Base-by-base conservation (phyloP, 129 eudicot species). In the Pittosporum tobira region DNA sequence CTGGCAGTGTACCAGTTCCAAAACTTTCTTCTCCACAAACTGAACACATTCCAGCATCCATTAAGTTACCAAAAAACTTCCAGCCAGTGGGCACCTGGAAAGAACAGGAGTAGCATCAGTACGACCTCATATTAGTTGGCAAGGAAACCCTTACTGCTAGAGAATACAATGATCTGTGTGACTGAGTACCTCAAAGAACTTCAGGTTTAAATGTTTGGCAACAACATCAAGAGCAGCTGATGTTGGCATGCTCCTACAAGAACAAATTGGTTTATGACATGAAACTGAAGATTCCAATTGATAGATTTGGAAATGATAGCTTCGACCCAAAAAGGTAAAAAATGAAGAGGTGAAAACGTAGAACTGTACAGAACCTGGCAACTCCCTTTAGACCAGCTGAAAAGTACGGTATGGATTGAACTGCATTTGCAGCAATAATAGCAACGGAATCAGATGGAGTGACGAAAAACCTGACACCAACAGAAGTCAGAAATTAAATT, bases 1-100 rank as follows among this genome's bases (percentile, higher is more conserved):
- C n/a, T n/a, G n/a, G 29, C 23, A 21, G 14, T 73, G 59, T 76
- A 88, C 94, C 96, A 38, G 96, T 88, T 69, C 94, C 96, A 30
- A 88, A 88, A 79, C 96, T 88, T 71, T 88, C 94, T 88, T 88
- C 96, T 52, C 96, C 96, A 70, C 96, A 88, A 63, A 88, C 77
- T 5, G 94, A 88, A 64, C 96, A 88, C 73, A 75, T 38, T 63
- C 94, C 96, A 71, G 90, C 96, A 77, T 84, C 94, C 90, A 88
- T 88, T 56, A 88, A 64, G 72, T 88, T 88, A 57, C 96, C 94
- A 52, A 88, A 88, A 66, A 84, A 88, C 72, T 88, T 88, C 96
- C 96, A 88, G 69, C 96, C 96, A 40, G 96, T 88, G 53, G 94
- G 94, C 49, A 88, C 96, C 96, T 88, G 53, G 2, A 52, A 70